These are phyloP conservation scores for Phyllosticta citriasiana DNA, from an alignment of 2,329 filamentous ascomycete genomes.

Conservation along the genomic window DNA sequence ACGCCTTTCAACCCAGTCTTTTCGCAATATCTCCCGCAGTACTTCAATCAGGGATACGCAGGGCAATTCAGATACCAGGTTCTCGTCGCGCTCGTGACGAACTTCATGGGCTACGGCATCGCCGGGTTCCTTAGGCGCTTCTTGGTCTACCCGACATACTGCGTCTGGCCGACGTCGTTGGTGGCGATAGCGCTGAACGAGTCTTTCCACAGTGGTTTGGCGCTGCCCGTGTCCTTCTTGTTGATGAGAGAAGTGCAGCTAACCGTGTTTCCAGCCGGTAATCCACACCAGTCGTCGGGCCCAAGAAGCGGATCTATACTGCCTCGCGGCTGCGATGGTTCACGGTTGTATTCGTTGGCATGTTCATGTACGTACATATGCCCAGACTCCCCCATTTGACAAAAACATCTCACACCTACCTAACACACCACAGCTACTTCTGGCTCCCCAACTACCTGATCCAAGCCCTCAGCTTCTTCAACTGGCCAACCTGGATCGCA, in stretches of 20 bases:
- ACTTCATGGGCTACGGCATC: conserved; percentile 41
- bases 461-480: conserved; percentile 60
- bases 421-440: background rate
- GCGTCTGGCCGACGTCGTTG: conserved; percentile 12
- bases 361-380: conserved; percentile 30
- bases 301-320: conserved; percentile 50
- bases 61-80: conserved; percentile 42
- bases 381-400: background rate
- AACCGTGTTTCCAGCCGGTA: conserved; percentile 45
- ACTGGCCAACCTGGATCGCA: conserved; percentile 57
- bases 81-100: conserved; percentile 55
- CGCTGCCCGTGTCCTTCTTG: conserved; percentile 63
- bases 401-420: background rate
- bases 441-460: conserved; percentile 52
- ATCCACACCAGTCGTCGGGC: conserved; percentile 36
- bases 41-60: conserved; percentile 43
- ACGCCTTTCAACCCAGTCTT: conserved; percentile 24
- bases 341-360: conserved; percentile 44
- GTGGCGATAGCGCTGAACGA: conserved; percentile 12
- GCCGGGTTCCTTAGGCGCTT: conserved; percentile 21
- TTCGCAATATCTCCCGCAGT: conserved; percentile 40
- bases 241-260: conserved; percentile 52
- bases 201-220: conserved; percentile 49
- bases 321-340: conserved; percentile 56
- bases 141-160: conserved; percentile 15